A percentile compares a stretch with the other conserved stretches of the same genome.
phyloP scores from a whole-genome alignment of 2,329 filamentous ascomycete species.

The Nothophoma quercina region DNA sequence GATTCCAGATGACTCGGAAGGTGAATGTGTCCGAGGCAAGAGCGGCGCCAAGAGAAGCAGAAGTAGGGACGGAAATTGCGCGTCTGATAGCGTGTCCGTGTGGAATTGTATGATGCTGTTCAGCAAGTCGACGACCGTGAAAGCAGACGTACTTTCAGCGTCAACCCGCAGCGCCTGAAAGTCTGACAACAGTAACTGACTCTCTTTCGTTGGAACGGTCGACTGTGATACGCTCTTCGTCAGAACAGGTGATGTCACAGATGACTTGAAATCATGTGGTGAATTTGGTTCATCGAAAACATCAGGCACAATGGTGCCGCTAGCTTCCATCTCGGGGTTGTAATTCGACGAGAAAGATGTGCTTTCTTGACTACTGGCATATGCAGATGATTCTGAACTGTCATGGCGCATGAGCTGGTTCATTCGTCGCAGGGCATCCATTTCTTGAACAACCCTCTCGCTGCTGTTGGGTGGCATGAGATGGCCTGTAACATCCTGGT shows the following conservation, averaged over 20 bases:
- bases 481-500: slow-evolving; percentile 23
- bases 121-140: slow-evolving; percentile 53
- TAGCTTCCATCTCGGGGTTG: slow-evolving; percentile 50
- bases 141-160: slow-evolving; percentile 45
- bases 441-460: slow-evolving; percentile 47
- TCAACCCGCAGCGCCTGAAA: slow-evolving; percentile 47
- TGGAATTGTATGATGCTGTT: slow-evolving; percentile 53
- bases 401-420: slow-evolving; percentile 52
- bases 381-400: slow-evolving; percentile 51
- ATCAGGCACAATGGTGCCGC: slow-evolving; percentile 52
- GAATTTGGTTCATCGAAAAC: slow-evolving; percentile 35
- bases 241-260: slow-evolving; percentile 23
- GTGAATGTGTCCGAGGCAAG: slow-evolving; percentile 52
- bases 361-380: slow-evolving; percentile 41
- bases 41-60: slow-evolving; percentile 57
- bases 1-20: slow-evolving; percentile 35
- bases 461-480: slow-evolving; percentile 32
- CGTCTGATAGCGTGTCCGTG: slow-evolving; percentile 51
- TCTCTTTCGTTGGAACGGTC: slow-evolving; percentile 36
- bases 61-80: slow-evolving; percentile 57
- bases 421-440: slow-evolving; percentile 49
- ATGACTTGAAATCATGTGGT: slow-evolving; percentile 30
- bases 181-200: slow-evolving; percentile 45
- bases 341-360: slow-evolving; percentile 38
- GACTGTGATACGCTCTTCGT: slow-evolving; percentile 36